A percentile compares a stretch with the other conserved stretches of the same genome.
Evolutionary conservation across 2,329 filamentous ascomycete species (phyloP).

Genomic region (Aspergillus caelatus): DNA sequence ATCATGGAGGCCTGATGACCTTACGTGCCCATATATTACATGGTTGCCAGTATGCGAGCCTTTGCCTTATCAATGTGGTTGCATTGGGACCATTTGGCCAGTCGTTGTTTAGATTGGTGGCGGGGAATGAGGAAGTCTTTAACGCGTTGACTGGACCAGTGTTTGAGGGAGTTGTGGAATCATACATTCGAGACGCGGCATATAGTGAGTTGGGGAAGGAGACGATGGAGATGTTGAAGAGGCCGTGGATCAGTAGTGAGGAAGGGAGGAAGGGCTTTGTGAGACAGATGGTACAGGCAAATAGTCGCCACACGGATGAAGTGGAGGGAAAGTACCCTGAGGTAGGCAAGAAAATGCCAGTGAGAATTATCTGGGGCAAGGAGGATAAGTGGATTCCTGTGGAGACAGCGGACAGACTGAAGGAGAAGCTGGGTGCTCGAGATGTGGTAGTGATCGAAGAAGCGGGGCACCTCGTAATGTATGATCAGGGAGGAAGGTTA

Average conservation of each 20-base stretch:
- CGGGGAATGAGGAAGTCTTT: slow-evolving; percentile 40
- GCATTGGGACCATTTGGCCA: slow-evolving; percentile 47
- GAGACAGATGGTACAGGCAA: slow-evolving; percentile 44
- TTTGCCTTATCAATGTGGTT: slow-evolving; percentile 50
- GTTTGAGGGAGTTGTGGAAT: slow-evolving; percentile 42
- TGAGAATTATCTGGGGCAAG: slow-evolving; percentile 50
- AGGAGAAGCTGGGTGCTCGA: slow-evolving; percentile 29
- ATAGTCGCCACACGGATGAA: slow-evolving; percentile 31
- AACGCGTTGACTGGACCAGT: slow-evolving; percentile 35
- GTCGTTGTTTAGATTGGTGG: slow-evolving; percentile 48
- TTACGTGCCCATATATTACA: slow-evolving; percentile 45
- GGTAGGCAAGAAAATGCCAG: slow-evolving; percentile 39
- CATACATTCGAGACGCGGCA: slow-evolving; percentile 46
- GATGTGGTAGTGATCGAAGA: slow-evolving; percentile 35
- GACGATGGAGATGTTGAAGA: slow-evolving; percentile 40
- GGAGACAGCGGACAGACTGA: slow-evolving; percentile 39
- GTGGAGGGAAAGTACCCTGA: slow-evolving; percentile 44
- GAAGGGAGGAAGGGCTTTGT: slow-evolving; percentile 37
- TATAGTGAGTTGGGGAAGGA: slow-evolving; percentile 31
- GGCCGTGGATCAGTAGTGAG: slow-evolving; percentile 40
- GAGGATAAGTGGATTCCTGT: slow-evolving; percentile 50
- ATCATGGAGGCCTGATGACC: slow-evolving; percentile 48
- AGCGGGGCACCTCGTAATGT: slow-evolving; percentile 51
- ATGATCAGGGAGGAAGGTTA: slow-evolving; percentile 46
- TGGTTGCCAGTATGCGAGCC: slow-evolving; percentile 38